A percentile compares a stretch with the other conserved stretches of the same genome.
These are phyloP conservation scores for Fusarium cyanostomum DNA, from an alignment of 2,329 filamentous ascomycete species.

Conservation along the genomic window DNA sequence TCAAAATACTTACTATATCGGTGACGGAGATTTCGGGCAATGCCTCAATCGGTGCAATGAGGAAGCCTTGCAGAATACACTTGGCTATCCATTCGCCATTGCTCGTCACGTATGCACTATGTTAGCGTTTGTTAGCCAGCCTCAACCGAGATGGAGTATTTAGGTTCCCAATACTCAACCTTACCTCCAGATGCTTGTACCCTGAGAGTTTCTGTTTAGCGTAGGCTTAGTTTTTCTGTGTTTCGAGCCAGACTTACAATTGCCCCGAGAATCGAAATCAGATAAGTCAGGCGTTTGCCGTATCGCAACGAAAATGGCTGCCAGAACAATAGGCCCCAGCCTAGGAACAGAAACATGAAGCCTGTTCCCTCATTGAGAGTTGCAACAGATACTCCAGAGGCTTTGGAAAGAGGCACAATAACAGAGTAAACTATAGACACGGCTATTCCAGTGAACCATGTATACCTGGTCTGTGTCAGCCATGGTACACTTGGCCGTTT, in stretches of 20 bases:
- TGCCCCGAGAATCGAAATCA: constrained; percentile 49
- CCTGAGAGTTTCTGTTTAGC: constrained; percentile 3
- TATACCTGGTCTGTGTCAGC: constrained; percentile 43
- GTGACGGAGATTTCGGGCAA: constrained; percentile 57
- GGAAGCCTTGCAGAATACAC: constrained; percentile 55
- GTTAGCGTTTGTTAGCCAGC: background rate
- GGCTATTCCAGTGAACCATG: constrained; percentile 53
- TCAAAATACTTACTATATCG: constrained; percentile 45
- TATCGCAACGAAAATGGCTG: constrained; percentile 58
- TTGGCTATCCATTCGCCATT: constrained; percentile 57
- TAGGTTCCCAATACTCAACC: no score
- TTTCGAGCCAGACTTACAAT: constrained; percentile 32
- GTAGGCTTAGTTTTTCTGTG: fast-evolving
- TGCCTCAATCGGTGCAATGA: constrained; percentile 57
- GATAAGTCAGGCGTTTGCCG: constrained; percentile 53
- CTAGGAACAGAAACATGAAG: constrained; percentile 56
- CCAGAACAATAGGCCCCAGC: constrained; percentile 58
- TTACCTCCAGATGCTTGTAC: constrained; percentile 41
- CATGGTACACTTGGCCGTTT: no score
- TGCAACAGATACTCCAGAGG: constrained; percentile 45
- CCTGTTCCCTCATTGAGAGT: constrained; percentile 54
- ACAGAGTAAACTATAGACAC: constrained; percentile 52
- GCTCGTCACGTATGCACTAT: constrained; percentile 50
- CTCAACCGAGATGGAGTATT: no score
- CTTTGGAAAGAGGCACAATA: constrained; percentile 48